Evolutionary conservation across 768 basidiomycete species (phyloP), one percentile per base, ranked within the genome.

Genomic region (Naematelia aurantialba): DNA sequence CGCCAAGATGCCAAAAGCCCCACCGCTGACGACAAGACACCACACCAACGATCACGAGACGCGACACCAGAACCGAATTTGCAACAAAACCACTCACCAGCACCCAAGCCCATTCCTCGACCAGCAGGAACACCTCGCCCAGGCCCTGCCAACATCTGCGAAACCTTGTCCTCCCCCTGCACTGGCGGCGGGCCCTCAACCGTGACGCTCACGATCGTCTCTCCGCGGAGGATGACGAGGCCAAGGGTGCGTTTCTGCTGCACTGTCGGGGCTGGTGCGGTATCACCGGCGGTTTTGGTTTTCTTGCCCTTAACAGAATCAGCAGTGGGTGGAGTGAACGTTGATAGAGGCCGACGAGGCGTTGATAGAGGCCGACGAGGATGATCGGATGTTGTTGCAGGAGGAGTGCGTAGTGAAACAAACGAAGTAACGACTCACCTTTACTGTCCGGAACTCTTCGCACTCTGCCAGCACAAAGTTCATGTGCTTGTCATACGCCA

Each of bases 401-500:
- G n/a, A n/a, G n/a, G n/a, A n/a, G n/a, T 25, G 10, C 50, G 50
- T 26, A 17, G 57, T 4, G 22, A 42, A 25, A 24, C 2, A 22
- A 3, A 49, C 30, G 46, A 21, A 30, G 19, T 45, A 5, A 44
- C 8, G 25, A 65, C 71, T 89, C 81, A 91, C 91, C 82, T 98
- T 97, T 44, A 98, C 86, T 65, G 89, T 85, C 70, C 96, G 81
- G 76, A 98, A 99, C 79, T 99, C 96, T 79, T 99, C 96, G 74
- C 93, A 97, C 69, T 98, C 96, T 14, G 94, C 92, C 55, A 99
- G 81, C 46, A 99, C 96, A 68, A 99, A 82, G 80, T 99, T 99
- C 96, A 98, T 99, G 79, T 99, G 96, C 73, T 89, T 87, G 81
- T 99, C 96, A 77, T 97, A 99, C 53, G 96, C 96, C 77, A 99